Evolutionary conservation across 768 basidiomycete species (phyloP).

Genomic region (Naganishia randhawae): DNA sequence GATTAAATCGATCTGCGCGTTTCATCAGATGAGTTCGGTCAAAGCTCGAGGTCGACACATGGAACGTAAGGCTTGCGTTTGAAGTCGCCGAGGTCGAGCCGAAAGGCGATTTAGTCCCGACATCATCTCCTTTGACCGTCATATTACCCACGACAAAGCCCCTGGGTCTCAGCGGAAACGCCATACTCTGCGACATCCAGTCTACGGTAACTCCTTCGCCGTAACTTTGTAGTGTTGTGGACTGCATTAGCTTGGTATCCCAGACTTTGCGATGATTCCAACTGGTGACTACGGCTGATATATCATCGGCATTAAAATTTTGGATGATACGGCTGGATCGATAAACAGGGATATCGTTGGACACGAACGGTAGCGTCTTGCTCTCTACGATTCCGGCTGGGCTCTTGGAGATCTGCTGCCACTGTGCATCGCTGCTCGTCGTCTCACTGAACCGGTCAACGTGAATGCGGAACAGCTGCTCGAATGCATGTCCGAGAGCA

Average conservation of each 20-base stretch:
- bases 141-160: conserved; percentile 79
- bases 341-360: conserved; percentile 74
- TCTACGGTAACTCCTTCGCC: conserved; percentile 69
- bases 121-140: conserved; percentile 56
- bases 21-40: conserved; percentile 58
- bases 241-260: conserved; percentile 74
- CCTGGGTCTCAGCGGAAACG: conserved; percentile 85
- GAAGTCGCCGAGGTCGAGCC: conserved; percentile 29
- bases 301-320: conserved; percentile 87
- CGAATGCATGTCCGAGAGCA: conserved; percentile 69
- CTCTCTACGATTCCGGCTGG: conserved; percentile 67
- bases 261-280: conserved; percentile 71
- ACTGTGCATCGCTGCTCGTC: conserved; percentile 52
- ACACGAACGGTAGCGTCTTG: conserved; percentile 71
- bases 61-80: conserved; percentile 59
- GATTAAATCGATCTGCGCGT: conserved; percentile 71
- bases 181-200: conserved; percentile 69
- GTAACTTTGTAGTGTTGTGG: conserved; percentile 67
- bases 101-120: conserved; percentile 46
- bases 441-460: conserved; percentile 54
- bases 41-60: conserved; percentile 68
- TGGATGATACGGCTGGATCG: conserved; percentile 87
- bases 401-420: conserved; percentile 73
- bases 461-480: conserved; percentile 73
- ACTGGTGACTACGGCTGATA: conserved; percentile 68